phyloP scores from a whole-genome alignment of 2,329 filamentous ascomycete genomes.

The Penicillium digitatum region DNA sequence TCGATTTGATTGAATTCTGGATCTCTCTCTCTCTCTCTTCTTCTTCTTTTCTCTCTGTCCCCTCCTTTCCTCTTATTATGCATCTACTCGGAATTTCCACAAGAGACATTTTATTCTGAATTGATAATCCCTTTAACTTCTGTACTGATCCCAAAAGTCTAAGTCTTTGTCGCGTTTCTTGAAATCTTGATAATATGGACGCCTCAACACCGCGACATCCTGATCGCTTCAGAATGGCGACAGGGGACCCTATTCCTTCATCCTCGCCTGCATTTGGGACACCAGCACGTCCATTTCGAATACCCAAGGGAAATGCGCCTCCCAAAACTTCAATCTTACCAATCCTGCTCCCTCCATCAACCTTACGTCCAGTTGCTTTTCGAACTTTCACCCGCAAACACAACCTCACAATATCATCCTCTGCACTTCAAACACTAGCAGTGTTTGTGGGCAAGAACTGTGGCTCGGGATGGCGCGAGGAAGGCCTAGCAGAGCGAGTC shows the following conservation, averaged over 20 bases:
- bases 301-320: slow-evolving; percentile 42
- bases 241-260: slow-evolving; percentile 65
- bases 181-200: slow-evolving; percentile 14
- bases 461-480: slow-evolving; percentile 93
- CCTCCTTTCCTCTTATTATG: background rate
- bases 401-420: slow-evolving; percentile 83
- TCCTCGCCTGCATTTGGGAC: slow-evolving; percentile 90
- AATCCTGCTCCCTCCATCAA: slow-evolving; percentile 82
- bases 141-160: background rate
- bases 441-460: slow-evolving; percentile 90
- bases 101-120: background rate
- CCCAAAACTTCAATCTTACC: slow-evolving; percentile 68
- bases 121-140: background rate
- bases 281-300: slow-evolving; percentile 67
- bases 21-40: background rate
- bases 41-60: background rate
- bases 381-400: slow-evolving; percentile 97
- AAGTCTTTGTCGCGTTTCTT: background rate
- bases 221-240: slow-evolving; percentile 20
- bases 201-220: slow-evolving; percentile 22
- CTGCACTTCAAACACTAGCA: slow-evolving; percentile 78
- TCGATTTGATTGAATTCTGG: slow-evolving; percentile 4
- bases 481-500: slow-evolving; percentile 86
- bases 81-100: background rate
- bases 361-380: slow-evolving; percentile 84